Base-by-base conservation (phyloP, 2,329 filamentous ascomycete species). In the Colletotrichum sp. region DNA sequence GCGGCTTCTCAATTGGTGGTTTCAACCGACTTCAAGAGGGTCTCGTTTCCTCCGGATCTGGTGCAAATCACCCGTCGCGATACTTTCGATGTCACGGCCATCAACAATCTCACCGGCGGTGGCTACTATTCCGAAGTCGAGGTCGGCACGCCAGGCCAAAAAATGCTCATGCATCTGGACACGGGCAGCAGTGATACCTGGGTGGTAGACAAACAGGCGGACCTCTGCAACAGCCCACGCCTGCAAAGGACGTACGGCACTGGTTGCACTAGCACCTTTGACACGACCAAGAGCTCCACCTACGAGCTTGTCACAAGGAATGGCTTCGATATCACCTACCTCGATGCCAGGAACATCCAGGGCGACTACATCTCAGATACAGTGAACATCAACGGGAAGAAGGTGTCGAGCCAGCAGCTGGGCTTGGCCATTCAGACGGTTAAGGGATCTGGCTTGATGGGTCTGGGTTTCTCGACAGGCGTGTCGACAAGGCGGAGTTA, bases 161-260 rank as follows among this genome's bases (percentile, higher is more conserved):
- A 83, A 3, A 78, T 94, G 52, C 87, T 88, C 26, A 85, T 94
- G 77, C 91, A 93, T 78, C 81, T 94, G 69, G 93, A 94, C 82
- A 94, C 93, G 6, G 93, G 93, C 69, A 93, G 92, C 84, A 93
- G 91, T 79, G 93, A 94, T 80, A 85, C 94, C 26, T 94, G 92
- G 92, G 89, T 94, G 13, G 28, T 68, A 24, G 68, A 75, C 67
- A 64, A 64, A 71, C 72, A 67, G 72, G 63, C 70, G 18, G 65
- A 78, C 34, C 52, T 78, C 6, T 78, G 76, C n/a, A 44, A n/a
- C 13, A 74, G 63, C 18, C 52, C 28, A 10, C 24, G 24, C 9
- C 5, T 77, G 34, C 66, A 76, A 34, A 34, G 59, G 9, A 34
- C 30, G 21, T 69, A 76, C 10, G 60, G 28, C 13, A 68, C 63